Evolutionary conservation across 139 green algal species (phyloP), one percentile per base, ranked within the genome.

Genomic region (Pleodorina starrii): DNA sequence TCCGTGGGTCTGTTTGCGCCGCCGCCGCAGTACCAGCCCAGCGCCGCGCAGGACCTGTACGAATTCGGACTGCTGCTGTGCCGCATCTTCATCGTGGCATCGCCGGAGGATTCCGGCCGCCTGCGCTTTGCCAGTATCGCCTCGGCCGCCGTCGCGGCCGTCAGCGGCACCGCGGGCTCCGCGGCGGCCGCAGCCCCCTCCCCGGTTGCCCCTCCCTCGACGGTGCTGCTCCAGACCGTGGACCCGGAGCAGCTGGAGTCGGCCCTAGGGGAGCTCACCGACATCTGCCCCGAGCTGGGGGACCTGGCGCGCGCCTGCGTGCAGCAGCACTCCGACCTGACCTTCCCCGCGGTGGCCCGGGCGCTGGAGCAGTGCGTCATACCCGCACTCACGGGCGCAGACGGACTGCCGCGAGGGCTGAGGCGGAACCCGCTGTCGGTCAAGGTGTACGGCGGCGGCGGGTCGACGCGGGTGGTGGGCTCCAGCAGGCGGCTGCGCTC

Each of bases 11-110:
- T 66, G 7, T 66, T 73, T 29, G 35, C 35, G 19, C 10, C 32
- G 36, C 35, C n/a, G 40, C 19, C 25, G 40, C 72, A 57, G n/a
- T 63, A 63, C 42, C 17, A 6, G 29, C 78, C 78, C 25, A 85
- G 78, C 36, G 23, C 57, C 21, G 80, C 29, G 80, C 80, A 77
- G 40, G 60, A 76, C 40, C 42, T 87, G 57, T 77, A 66, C 29
- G 80, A 76, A 40, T 87, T 87, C 29, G 80, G 80, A 6, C 27
- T 36, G 11, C 63, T 87, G 80, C 60, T 87, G 80, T 73, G 78
- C 78, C 35, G 42, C 25, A 54, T 85, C 9, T 85, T 85, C n/a
- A 25, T 82, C 35, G 25, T 32, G 14, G 36, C 35, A 29, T 76
- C 68, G 35, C 68, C 68, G 19, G 68, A 46, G 68, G 72, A 57